Percentiles rank a stretch among this genome's conserved stretches.
phyloP scores from a whole-genome alignment of 2,329 filamentous ascomycete species.

The Fusarium pseudoanthophilum region DNA sequence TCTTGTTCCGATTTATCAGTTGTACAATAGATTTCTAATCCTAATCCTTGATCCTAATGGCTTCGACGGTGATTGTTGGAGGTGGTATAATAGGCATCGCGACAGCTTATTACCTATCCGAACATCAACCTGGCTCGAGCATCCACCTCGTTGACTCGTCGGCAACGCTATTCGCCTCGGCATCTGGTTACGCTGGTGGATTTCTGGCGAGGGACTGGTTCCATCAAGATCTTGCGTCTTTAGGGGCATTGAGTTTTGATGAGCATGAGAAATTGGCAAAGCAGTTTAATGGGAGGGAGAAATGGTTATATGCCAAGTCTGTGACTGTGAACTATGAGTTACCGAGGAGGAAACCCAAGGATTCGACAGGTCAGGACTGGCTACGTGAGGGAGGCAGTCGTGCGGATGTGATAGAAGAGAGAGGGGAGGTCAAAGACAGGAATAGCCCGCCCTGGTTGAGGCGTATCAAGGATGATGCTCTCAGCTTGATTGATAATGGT shows the following conservation, averaged over 20 bases:
- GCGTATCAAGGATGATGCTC: conserved; percentile 61
- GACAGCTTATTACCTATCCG: conserved; percentile 77
- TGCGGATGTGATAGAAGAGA: conserved; percentile 58
- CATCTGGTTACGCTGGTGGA: conserved; percentile 78
- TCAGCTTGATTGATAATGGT: conserved; percentile 71
- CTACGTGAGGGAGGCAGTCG: conserved; percentile 71
- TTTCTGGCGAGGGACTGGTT: conserved; percentile 83
- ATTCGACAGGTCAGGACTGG: conserved; percentile 70
- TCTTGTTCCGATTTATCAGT: background rate
- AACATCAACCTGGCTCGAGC: conserved; percentile 53
- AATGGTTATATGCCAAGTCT: conserved; percentile 63
- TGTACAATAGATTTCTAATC: background rate
- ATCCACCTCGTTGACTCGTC: conserved; percentile 62
- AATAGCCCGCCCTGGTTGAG: conserved; percentile 47
- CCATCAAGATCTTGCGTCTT: conserved; percentile 61
- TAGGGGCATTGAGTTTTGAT: conserved; percentile 75
- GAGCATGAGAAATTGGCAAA: conserved; percentile 74
- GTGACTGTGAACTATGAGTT: conserved; percentile 65
- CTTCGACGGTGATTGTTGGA: conserved; percentile 73
- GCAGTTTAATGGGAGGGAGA: conserved; percentile 64
- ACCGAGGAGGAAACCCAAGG: conserved; percentile 51
- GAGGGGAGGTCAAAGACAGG: conserved; percentile 46
- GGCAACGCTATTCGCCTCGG: conserved; percentile 73
- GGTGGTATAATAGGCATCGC: conserved; percentile 76
- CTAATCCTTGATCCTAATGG: conserved; percentile 44